Conservation (phyloP, 2,329 filamentous ascomycete species). For the Ophiosphaerella narmari region DNA sequence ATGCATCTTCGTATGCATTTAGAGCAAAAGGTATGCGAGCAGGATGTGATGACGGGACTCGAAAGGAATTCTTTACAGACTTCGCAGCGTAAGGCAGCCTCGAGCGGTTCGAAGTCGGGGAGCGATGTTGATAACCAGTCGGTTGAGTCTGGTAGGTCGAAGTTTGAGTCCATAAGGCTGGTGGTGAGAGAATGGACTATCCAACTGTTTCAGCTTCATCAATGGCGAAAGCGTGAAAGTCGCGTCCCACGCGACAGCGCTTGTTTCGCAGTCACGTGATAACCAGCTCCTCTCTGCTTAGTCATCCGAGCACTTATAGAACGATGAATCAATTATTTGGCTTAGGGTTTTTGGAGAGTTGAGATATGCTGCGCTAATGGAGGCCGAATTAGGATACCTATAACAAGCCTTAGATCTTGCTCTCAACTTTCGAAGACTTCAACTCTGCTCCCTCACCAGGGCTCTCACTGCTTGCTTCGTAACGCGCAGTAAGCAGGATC, state of each 20-base stretch:
- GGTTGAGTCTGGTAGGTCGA: conserved; percentile 72
- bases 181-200: conserved; percentile 3
- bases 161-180: conserved; percentile 36
- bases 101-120: conserved; percentile 69
- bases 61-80: conserved; percentile 98
- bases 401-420: too few species aligned
- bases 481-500: too few species aligned
- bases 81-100: conserved; percentile 87
- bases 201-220: conserved; percentile 1
- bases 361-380: too few species aligned
- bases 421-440: too few species aligned
- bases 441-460: too few species aligned
- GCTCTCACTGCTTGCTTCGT: too few species aligned
- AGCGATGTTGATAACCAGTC: conserved; percentile 80
- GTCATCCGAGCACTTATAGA: conserved; percentile 1
- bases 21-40: conserved; percentile 95
- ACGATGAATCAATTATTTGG: too few species aligned
- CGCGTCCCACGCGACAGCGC: conserved; percentile 18
- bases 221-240: conserved; percentile 13
- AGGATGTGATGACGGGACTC: conserved; percentile 93
- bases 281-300: conserved; percentile 4
- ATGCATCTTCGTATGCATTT: conserved; percentile 89
- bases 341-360: too few species aligned
- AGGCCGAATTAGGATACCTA: too few species aligned
- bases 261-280: conserved; percentile 23